These are phyloP conservation scores for Geotrichum restrictum DNA, from an alignment of 1,139 yeast species.

Conservation along the genomic window DNA sequence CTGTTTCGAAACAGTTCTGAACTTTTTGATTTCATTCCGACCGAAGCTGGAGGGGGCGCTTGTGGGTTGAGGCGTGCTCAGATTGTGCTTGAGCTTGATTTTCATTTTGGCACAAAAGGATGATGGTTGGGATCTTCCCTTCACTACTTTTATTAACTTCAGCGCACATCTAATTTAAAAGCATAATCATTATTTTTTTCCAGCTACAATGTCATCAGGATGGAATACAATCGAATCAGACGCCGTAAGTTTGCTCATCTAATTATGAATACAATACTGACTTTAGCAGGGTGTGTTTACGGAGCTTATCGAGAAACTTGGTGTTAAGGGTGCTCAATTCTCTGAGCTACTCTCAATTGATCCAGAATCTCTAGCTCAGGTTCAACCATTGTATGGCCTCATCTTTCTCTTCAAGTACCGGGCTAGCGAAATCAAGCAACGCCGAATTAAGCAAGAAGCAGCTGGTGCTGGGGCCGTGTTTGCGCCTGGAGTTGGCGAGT, in stretches of 20 bases:
- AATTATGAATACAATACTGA: too few species aligned
- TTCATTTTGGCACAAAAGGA: too few species aligned
- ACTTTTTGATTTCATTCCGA: constrained; percentile 1
- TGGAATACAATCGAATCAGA: constrained; percentile 75
- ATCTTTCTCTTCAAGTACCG: constrained; percentile 63
- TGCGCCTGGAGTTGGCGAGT: constrained; percentile 46
- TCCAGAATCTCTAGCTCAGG: constrained; percentile 41
- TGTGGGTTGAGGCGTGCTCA: not conserved
- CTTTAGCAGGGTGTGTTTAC: constrained; percentile 58
- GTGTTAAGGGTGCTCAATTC: constrained; percentile 55
- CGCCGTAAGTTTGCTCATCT: constrained; percentile 38
- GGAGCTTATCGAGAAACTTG: constrained; percentile 56
- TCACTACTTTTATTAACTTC: not conserved
- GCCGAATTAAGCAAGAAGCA: constrained; percentile 12
- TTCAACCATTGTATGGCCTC: constrained; percentile 53
- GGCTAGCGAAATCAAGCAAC: constrained; percentile 27
- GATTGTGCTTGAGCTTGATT: not conserved
- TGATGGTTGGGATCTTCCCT: not conserved
- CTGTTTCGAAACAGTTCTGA: not conserved
- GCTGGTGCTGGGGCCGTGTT: constrained; percentile 30
- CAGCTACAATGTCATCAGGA: constrained; percentile 32
- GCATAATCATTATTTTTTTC: not conserved
- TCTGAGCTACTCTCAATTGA: constrained; percentile 60
- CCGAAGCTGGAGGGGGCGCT: not conserved
- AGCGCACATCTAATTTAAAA: not conserved